Evolutionary conservation across 1,284 basidiomycete species (phyloP), one percentile per base, ranked within the genome.

Genomic region (Rhodotorula mucilaginosa): DNA sequence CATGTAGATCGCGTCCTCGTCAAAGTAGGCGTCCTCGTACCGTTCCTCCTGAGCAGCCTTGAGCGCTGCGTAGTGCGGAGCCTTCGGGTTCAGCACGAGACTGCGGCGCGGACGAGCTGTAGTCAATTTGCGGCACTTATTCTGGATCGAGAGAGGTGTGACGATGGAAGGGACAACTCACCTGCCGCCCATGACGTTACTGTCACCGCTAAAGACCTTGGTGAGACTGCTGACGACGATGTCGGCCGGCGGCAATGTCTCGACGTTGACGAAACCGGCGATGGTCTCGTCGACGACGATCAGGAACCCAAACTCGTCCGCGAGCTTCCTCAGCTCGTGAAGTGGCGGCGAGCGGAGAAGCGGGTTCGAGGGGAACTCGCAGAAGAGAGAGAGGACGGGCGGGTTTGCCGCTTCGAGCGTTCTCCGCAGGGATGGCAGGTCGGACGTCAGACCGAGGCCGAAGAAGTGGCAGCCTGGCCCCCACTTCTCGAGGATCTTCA

Each of bases 131-230:
- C 19, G 13, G 3, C 1, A 8, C 47, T 29, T 19, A 39, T 26
- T 26, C 49, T 19, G 3, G n/a, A 51, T 19, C 5, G 15, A 16
- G 34, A 13, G 23, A 23, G 34, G 13, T 13, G 39, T 12, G 39
- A 44, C 39, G 39, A 44, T 10, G 10, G 21, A 39, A 44, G 51
- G 51, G 5, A 21, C 21, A 19, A 81, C 86, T 63, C 78, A 93
- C 93, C 90, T 91, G 77, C 96, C 96, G 65, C 96, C 96, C 96
- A 99, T 98, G 68, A 96, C 94, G 79, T 99, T 99, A 47, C 89
- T 87, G 70, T 93, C 91, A 4, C 96, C 96, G 72, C 92, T 94
- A 82, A 99, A 99, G 34, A 99, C 86, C 83, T 99, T 99, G 60
- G 92, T 92, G 78, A 99, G 82, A 80, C 92, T 95, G 78, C 91